These are phyloP conservation scores for Parathielavia appendiculata DNA, from an alignment of 495 filamentous ascomycete genomes.

Conservation along the genomic window DNA sequence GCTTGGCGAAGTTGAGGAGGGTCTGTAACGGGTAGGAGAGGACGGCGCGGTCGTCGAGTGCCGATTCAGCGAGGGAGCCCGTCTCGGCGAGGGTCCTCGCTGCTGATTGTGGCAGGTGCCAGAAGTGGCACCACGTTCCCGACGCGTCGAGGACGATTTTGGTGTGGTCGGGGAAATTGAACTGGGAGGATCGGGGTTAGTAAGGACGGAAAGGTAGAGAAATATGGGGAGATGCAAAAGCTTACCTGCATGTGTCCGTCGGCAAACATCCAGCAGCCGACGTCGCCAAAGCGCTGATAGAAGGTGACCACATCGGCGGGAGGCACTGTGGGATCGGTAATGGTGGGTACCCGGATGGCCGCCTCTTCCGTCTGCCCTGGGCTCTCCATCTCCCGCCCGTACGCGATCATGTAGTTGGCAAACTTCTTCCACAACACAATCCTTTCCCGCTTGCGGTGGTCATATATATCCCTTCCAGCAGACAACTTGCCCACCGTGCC, in stretches of 20 bases:
- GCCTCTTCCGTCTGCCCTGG: conserved; percentile 35
- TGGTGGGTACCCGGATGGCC: conserved; percentile 46
- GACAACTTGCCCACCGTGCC: conserved; percentile 50
- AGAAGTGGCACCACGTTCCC: conserved; percentile 76
- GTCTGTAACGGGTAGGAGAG: conserved; percentile 58
- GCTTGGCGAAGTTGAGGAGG: conserved; percentile 49
- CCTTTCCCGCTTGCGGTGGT: conserved; percentile 64
- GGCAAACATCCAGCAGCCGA: conserved; percentile 82
- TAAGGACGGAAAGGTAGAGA: background rate
- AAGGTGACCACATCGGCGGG: conserved; percentile 70
- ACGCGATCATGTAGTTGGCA: conserved; percentile 83
- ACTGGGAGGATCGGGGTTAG: conserved; percentile 33
- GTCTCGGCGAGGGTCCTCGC: conserved; percentile 56
- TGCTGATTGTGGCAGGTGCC: conserved; percentile 68
- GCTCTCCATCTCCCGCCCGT: conserved; percentile 49
- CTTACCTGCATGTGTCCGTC: conserved; percentile 70
- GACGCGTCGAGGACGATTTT: conserved; percentile 77
- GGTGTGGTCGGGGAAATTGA: conserved; percentile 97
- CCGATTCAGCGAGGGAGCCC: conserved; percentile 60
- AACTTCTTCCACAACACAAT: conserved; percentile 86
- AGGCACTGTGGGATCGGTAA: conserved; percentile 40
- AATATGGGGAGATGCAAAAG: background rate
- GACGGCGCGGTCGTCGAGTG: conserved; percentile 56
- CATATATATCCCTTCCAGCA: conserved; percentile 52
- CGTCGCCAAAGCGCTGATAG: conserved; percentile 82